Base-by-base conservation (phyloP, 2,329 filamentous ascomycete species). In the Venturia carpophila region DNA sequence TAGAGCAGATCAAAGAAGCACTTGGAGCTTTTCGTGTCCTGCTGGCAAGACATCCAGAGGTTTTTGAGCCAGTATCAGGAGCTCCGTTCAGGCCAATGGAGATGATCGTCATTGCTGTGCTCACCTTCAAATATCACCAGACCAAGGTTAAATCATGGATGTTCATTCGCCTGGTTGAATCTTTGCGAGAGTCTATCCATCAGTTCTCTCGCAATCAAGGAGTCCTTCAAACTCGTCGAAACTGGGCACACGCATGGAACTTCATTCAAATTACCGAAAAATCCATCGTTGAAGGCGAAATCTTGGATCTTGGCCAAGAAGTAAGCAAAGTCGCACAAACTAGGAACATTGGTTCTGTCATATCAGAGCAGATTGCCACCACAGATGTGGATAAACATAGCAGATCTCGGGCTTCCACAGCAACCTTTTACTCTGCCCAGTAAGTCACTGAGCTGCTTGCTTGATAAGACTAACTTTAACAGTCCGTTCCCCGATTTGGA, bases 41-140 rank as follows among this genome's bases (percentile, higher is more conserved):
- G 39, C n/a, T 45, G 17, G 43, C 37, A n/a, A 45, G 30, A 17
- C 42, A 42, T 24, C n/a, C 73, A 75, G 49, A 67, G 68, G 15
- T 69, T 71, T 5, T 69, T 75, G 4, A 65, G 73, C 5, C 41
- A 68, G 13, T 70, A 75, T 61, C 64, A 71, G 2, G 63, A 72
- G 41, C 68, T 67, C 74, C 71, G 0, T 76, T 76, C 63, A 70
- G 74, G 5, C 74, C 74, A n/a, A 62, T 77, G 2, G 75, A 76
- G 55, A 69, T 77, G 67, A 68, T 76, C 1, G 73, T 70, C 13
- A 70, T 74, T 3, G 66, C 72, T 3, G 71, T 73, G 7, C 65
- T 77, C 5, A 73, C 76, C 21, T 75, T 73, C 1, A 68, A 58
- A 30, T 45, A 30, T 15, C n/a, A 27, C 19, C 10, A 42, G 11